These are phyloP conservation scores for Leishmania arabica DNA, from an alignment of 208 protist species.

Conservation along the genomic window DNA sequence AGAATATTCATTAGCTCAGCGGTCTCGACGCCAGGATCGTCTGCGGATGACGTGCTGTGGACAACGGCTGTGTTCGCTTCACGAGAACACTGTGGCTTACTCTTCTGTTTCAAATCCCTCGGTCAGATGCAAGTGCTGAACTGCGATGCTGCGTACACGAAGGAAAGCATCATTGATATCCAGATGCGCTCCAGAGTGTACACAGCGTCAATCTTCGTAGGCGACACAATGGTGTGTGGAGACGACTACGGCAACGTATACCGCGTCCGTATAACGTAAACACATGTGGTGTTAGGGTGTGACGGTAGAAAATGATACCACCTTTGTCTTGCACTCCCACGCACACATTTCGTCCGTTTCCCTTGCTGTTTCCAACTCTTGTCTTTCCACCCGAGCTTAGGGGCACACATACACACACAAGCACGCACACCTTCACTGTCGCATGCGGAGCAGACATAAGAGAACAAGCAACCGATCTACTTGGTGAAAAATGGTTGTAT, in stretches of 20 bases:
- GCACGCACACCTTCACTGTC: not conserved
- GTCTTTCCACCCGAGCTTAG: not conserved
- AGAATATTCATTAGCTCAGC: conserved; percentile 24
- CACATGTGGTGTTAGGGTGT: not conserved
- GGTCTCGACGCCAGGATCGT: not conserved
- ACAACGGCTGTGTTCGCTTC: conserved; percentile 49
- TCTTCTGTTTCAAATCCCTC: conserved; percentile 50
- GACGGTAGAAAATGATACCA: not conserved
- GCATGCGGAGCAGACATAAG: not conserved
- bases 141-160: conserved; percentile 21
- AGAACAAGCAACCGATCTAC: not conserved
- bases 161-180: conserved; percentile 44
- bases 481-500: not conserved
- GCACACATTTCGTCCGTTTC: not conserved
- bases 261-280: conserved; percentile 37
- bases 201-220: conserved; percentile 32
- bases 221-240: conserved; percentile 47
- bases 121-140: conserved; percentile 43
- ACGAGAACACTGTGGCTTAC: conserved; percentile 24
- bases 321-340: not conserved
- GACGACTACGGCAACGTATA: conserved; percentile 72
- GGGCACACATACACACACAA: not conserved
- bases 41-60: conserved; percentile 33
- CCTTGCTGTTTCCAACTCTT: not conserved
- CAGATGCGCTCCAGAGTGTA: conserved; percentile 47